Evolutionary conservation across 2,329 filamentous ascomycete species (phyloP), one percentile per base, ranked within the genome.

Genomic region (Arthroderma sp.): DNA sequence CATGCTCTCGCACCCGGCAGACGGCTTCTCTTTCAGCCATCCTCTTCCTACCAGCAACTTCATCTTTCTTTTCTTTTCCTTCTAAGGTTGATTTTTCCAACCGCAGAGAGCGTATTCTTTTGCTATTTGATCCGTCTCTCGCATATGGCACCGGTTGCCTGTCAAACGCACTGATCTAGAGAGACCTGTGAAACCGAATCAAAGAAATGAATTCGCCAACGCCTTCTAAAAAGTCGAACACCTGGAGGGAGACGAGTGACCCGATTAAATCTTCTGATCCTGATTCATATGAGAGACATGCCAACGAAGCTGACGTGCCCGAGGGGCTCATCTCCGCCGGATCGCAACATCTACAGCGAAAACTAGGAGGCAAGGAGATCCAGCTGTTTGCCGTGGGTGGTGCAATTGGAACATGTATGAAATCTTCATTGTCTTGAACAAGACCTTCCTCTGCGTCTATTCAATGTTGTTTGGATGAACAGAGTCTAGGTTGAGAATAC

Each of bases 341-440:
- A 9, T 55, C 53, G 11, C 51, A 55, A 27, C 34, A 50, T 38
- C 53, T 63, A 4, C 58, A 63, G 42, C 55, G 60, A 4, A 59
- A 56, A 42, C 48, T 63, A 8, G 46, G 56, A 30, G 56, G 58
- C 7, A 57, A 56, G 40, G 57, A 62, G 40, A 53, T 63, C 6
- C 60, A 64, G 44, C 52, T 63, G 1, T 55, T 59, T 48, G 60
- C 60, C 2, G 56, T 62, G 10, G 59, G 59, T 11, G 59, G 59
- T 29, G 58, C 59, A 6, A 62, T 61, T 43, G 59, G 59, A 22
- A 61, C 58, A n/a, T 58, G 58, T 58, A 51, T 42, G 55, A 48
- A 28, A 28, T 38, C 37, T 8, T 8, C 9, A 10, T 15, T 38
- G 9, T 27, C 4, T 22, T 22, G 15, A 22, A 22, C 15, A 22